Conservation (phyloP, 2,329 filamentous ascomycete genomes). For the Aspergillus vadensis region DNA sequence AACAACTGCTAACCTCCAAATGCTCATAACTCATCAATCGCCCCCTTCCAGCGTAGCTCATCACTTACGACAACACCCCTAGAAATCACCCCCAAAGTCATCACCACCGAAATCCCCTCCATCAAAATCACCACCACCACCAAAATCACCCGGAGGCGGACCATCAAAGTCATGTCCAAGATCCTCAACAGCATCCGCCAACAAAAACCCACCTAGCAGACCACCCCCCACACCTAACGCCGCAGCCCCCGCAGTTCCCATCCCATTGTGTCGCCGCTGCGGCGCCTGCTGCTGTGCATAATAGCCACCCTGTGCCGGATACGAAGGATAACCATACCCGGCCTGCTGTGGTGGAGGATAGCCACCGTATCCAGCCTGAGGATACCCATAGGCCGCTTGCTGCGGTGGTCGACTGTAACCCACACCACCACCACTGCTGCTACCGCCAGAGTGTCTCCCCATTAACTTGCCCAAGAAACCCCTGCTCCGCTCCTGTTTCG, state of each 20-base stretch:
- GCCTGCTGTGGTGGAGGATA: constrained; percentile 32
- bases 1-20: not conserved
- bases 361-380: constrained; percentile 31
- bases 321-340: constrained; percentile 42
- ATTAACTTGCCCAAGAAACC: constrained; percentile 57
- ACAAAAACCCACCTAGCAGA: constrained; percentile 72
- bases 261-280: constrained; percentile 47
- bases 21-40: not conserved
- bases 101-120: constrained; percentile 16
- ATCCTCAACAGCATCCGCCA: constrained; percentile 69
- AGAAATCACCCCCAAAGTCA: constrained; percentile 14
- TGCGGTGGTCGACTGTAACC: constrained; percentile 24
- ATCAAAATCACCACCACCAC: constrained; percentile 32
- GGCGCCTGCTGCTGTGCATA: constrained; percentile 43
- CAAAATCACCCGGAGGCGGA: constrained; percentile 45
- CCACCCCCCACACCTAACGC: constrained; percentile 81
- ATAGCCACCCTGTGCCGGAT: constrained; percentile 41
- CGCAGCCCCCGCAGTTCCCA: constrained; percentile 73
- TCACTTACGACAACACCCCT: not conserved
- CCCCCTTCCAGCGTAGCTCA: too few relatives aligned
- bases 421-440: constrained; percentile 21
- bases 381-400: constrained; percentile 21
- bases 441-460: constrained; percentile 44
- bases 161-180: not conserved
- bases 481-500: constrained; percentile 44